Evolutionary conservation across 768 basidiomycete species (phyloP).

Genomic region (Exidia glandulosa): DNA sequence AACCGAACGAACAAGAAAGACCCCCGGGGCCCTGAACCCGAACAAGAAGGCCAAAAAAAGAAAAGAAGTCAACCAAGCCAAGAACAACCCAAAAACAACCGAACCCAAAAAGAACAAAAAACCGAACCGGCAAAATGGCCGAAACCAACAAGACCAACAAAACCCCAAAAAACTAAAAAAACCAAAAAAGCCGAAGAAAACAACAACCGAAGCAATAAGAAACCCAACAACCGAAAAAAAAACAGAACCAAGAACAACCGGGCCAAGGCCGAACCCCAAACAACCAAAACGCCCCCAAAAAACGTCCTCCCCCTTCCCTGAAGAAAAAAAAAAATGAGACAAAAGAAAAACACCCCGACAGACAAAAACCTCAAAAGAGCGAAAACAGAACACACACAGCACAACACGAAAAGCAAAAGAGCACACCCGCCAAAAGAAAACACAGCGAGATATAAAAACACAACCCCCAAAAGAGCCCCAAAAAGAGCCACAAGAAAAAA

Average conservation of each 20-base stretch:
- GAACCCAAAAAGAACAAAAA: slow-evolving; percentile 46
- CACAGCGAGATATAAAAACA: slow-evolving; percentile 55
- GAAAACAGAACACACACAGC: slow-evolving; percentile 69
- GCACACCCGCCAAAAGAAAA: slow-evolving; percentile 47
- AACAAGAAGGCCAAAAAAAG: slow-evolving; percentile 79
- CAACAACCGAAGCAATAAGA: slow-evolving; percentile 73
- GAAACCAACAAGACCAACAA: neutral
- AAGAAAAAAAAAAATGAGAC: neutral
- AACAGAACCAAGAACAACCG: slow-evolving; percentile 88
- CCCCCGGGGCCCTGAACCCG: slow-evolving; percentile 74
- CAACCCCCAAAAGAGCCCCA: slow-evolving; percentile 52
- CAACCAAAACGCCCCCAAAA: slow-evolving; percentile 81
- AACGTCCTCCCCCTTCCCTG: slow-evolving; percentile 83
- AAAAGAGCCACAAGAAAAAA: slow-evolving; percentile 16
- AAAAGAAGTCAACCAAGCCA: slow-evolving; percentile 84
- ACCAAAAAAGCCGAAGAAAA: slow-evolving; percentile 79
- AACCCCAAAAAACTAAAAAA: slow-evolving; percentile 29
- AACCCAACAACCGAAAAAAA: slow-evolving; percentile 75
- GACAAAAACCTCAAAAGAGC: slow-evolving; percentile 62
- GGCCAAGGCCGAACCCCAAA: slow-evolving; percentile 87
- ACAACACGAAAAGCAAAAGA: slow-evolving; percentile 51
- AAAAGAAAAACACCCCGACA: slow-evolving; percentile 36
- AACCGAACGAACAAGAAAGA: slow-evolving; percentile 56
- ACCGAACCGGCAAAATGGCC: slow-evolving; percentile 33
- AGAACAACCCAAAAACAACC: slow-evolving; percentile 53